Conservation (phyloP, 192 early-diverging fungal genomes). For the Allomyces macrogynus region DNA sequence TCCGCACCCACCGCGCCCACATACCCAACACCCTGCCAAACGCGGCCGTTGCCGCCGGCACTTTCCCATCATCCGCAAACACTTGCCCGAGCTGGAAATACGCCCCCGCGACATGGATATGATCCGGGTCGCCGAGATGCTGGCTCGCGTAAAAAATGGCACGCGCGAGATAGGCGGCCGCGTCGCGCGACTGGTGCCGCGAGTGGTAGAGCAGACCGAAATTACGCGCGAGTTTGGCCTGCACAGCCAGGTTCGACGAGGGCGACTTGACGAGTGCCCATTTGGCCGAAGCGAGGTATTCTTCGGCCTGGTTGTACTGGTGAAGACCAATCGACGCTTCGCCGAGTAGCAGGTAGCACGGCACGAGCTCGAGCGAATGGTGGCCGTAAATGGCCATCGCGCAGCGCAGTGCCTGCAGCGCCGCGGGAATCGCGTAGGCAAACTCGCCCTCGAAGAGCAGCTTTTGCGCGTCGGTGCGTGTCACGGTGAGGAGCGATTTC, state of each 20-base stretch:
- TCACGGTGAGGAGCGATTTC: constrained; percentile 16
- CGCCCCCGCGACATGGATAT: constrained; percentile 25
- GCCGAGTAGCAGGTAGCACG: constrained; percentile 31
- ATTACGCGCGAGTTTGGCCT: constrained; percentile 26
- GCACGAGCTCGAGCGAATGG: constrained; percentile 26
- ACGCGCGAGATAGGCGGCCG: constrained; percentile 17
- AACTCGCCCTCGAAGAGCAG: constrained; percentile 35
- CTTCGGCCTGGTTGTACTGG: constrained; percentile 30
- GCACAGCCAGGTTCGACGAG: constrained; percentile 6
- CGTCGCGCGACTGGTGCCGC: constrained; percentile 16
- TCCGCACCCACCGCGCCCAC: background rate
- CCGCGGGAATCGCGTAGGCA: constrained; percentile 35
- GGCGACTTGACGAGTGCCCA: constrained; percentile 27
- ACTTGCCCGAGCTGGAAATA: constrained; percentile 26
- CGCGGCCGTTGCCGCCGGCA: background rate
- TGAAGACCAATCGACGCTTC: constrained; percentile 35
- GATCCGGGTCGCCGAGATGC: constrained; percentile 14
- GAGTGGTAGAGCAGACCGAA: constrained; percentile 27
- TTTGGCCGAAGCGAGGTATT: constrained; percentile 35
- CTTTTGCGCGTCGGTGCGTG: constrained; percentile 33
- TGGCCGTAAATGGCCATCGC: constrained; percentile 30
- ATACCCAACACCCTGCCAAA: background rate
- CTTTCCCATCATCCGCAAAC: background rate
- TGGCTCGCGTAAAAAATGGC: constrained; percentile 27
- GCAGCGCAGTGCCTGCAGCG: constrained; percentile 32